A percentile compares a stretch with the other conserved stretches of the same genome.
These are phyloP conservation scores for Cucurbitaria berberidis DNA, from an alignment of 2,329 filamentous ascomycete species.

Conservation along the genomic window DNA sequence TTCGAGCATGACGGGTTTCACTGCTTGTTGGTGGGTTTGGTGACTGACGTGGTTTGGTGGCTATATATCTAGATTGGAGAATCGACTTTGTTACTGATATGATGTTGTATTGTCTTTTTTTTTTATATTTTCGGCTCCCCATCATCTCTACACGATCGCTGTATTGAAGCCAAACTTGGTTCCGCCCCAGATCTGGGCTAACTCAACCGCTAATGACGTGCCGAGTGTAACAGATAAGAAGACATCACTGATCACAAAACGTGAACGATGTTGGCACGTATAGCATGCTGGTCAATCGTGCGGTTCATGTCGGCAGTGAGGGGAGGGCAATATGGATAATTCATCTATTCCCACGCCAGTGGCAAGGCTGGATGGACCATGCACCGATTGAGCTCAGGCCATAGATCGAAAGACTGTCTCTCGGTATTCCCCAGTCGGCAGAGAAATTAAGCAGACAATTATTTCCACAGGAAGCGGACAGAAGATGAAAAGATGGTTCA, in stretches of 20 bases:
- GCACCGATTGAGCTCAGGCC: slow-evolving; percentile 2
- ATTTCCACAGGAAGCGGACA: not conserved
- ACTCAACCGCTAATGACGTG: not conserved
- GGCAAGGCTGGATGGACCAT: not conserved
- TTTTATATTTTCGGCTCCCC: not conserved
- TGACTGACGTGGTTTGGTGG: not conserved
- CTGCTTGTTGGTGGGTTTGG: not conserved
- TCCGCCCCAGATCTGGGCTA: not conserved
- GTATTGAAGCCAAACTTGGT: not conserved
- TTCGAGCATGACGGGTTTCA: not conserved
- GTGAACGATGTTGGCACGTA: not conserved
- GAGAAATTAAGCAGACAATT: not conserved
- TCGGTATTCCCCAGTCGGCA: not conserved
- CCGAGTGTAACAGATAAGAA: not conserved
- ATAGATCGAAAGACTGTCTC: not conserved
- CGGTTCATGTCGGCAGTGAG: not conserved
- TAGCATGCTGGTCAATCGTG: not conserved
- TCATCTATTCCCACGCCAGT: slow-evolving; percentile 7
- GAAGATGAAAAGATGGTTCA: not conserved
- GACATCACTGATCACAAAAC: not conserved
- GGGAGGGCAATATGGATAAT: slow-evolving; percentile 10
- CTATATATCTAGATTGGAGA: not conserved
- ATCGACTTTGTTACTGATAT: not conserved
- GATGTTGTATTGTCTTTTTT: not conserved
- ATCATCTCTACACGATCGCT: not conserved